Base-by-base conservation (phyloP, 768 basidiomycete species). In the Amanita jacksonii region DNA sequence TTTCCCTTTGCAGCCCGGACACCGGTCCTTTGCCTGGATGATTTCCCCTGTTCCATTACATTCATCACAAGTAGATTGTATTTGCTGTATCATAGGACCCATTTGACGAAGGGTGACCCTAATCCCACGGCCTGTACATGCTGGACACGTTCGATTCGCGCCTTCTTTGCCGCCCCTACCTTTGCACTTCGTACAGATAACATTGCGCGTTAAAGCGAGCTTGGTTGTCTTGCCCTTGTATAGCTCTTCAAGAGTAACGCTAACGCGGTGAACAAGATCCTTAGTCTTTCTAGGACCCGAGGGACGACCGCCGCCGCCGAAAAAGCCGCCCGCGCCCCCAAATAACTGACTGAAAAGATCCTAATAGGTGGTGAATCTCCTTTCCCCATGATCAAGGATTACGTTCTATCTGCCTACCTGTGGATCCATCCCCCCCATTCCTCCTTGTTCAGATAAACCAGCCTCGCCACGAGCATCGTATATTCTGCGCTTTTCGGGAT, bases 41-140 rank as follows among this genome's bases (percentile, higher is more conserved):
- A 92, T 72, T 64, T 99, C 94, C 52, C 96, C 96, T n/a, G 80
- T 76, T 12, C 89, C 96, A 40, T 72, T 76, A 62, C 96, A 99
- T 12, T 97, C 96, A 59, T 84, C 80, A 69, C 96, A 99, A 35
- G 80, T 74, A 43, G 90, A 87, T 61, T 98, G 96, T 53, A 98
- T 88, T 66, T 99, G 94, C 65, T 99, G 96, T 54, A 99, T 89
- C 96, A 99, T 99, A 4, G 96, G 96, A 20, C 96, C 96, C 79
- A 99, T 87, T 63, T 98, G 96, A 49, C 96, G 86, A 49, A 98
- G 68, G 41, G 85, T 89, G 57, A 97, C 64, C 61, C 82, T 87
- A 69, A 93, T 67, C 55, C 96, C 96, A 51, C 90, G 88, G 45
- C 96, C 96, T 56, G 68, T 74, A 68, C 96, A 99, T 10, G 68